Conservation (phyloP, 768 basidiomycete genomes). For the Erythrobasidium yunnanense region DNA sequence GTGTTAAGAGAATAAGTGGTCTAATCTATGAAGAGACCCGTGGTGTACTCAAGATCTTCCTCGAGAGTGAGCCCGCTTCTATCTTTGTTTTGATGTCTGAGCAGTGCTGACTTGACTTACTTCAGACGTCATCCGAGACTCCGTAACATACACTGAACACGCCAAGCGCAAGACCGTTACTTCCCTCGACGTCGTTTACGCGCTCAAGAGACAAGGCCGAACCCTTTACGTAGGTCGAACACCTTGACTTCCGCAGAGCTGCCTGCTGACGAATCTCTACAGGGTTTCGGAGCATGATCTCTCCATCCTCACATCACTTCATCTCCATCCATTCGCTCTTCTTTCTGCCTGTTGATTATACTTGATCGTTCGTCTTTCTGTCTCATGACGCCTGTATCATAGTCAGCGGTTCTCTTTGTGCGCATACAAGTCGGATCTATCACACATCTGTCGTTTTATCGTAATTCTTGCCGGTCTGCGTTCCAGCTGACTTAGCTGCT, state of each 20-base stretch:
- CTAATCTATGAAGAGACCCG: constrained; percentile 89
- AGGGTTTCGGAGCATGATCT: constrained; percentile 1
- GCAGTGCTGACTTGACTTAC: not conserved
- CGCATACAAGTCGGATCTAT: too few relatives aligned
- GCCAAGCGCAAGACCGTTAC: constrained; percentile 82
- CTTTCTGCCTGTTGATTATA: too few relatives aligned
- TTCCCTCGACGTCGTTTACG: constrained; percentile 66
- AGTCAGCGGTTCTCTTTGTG: too few relatives aligned
- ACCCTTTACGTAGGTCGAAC: constrained; percentile 57
- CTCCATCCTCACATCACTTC: not conserved
- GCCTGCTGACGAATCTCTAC: not conserved
- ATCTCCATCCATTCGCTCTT: not conserved
- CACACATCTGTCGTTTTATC: too few relatives aligned
- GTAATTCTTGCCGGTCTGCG: too few relatives aligned
- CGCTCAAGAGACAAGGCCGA: constrained; percentile 48
- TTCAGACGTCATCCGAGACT: constrained; percentile 74
- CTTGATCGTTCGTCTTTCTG: too few relatives aligned
- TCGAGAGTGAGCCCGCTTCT: constrained; percentile 51
- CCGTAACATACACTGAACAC: constrained; percentile 95
- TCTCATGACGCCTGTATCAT: too few relatives aligned
- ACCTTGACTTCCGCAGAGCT: not conserved
- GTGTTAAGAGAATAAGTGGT: constrained; percentile 55
- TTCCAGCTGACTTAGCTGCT: not conserved
- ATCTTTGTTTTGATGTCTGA: not conserved
- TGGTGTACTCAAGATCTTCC: constrained; percentile 88